Conservation (phyloP, 768 basidiomycete species). For the Leccinum boreale region DNA sequence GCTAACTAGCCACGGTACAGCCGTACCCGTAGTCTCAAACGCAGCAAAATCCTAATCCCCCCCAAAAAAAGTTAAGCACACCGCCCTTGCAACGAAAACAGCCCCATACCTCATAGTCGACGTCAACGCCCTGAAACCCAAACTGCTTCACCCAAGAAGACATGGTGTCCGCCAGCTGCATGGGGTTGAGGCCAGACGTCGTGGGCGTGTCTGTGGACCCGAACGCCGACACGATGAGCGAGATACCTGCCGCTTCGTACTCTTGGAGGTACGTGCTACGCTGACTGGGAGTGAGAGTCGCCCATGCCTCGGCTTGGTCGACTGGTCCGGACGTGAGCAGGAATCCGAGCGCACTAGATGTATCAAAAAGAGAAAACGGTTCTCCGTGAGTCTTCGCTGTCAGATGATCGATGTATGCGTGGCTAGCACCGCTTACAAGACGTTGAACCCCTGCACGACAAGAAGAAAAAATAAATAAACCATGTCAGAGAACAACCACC, state of each 20-base stretch:
- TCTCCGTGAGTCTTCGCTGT: background rate
- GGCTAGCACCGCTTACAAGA: slow-evolving; percentile 19
- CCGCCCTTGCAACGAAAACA: background rate
- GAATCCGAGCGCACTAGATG: background rate
- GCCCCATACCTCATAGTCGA: slow-evolving; percentile 42
- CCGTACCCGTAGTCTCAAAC: slow-evolving; percentile 26
- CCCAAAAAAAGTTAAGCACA: background rate
- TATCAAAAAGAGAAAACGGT: background rate
- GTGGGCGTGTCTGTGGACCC: slow-evolving; percentile 37
- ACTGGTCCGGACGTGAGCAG: background rate
- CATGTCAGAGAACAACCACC: background rate
- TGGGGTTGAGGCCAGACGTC: slow-evolving; percentile 30
- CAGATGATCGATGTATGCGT: background rate
- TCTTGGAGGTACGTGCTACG: slow-evolving; percentile 41
- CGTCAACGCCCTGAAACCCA: slow-evolving; percentile 46
- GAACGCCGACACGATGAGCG: slow-evolving; percentile 52
- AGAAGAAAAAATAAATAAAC: background rate
- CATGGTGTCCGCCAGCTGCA: slow-evolving; percentile 24
- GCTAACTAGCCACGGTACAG: slow-evolving; percentile 29
- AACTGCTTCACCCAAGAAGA: slow-evolving; percentile 45
- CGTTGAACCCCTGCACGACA: slow-evolving; percentile 25
- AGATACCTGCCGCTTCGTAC: slow-evolving; percentile 52
- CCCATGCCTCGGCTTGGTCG: slow-evolving; percentile 27
- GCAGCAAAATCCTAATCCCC: slow-evolving; percentile 26
- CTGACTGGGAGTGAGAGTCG: slow-evolving; percentile 31